Percentiles rank a stretch among this genome's conserved stretches.
Evolutionary conservation across 805 yeast species (phyloP).

Genomic region (Scheffersomyces stipitis): DNA sequence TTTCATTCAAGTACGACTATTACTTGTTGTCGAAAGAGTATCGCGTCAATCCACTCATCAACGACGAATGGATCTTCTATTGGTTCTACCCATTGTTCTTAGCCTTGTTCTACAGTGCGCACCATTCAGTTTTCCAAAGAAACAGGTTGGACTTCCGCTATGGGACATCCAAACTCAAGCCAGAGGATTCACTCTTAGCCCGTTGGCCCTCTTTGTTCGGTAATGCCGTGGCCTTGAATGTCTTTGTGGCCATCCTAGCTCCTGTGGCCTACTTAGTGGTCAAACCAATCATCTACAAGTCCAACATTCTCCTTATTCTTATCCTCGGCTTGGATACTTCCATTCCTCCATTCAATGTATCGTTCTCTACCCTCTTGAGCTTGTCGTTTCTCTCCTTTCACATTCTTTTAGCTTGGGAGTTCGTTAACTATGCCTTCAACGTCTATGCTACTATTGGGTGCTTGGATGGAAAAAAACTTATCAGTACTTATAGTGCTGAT

Average conservation of each 20-base stretch:
- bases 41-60: constrained; percentile 34
- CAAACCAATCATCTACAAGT: constrained; percentile 43
- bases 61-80: constrained; percentile 48
- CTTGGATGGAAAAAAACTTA: constrained; percentile 61
- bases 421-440: constrained; percentile 55
- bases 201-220: constrained; percentile 32
- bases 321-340: constrained; percentile 36
- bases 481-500: constrained; percentile 56
- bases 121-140: constrained; percentile 53
- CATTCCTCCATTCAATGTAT: constrained; percentile 39
- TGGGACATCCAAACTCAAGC: constrained; percentile 42
- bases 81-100: constrained; percentile 46
- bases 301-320: constrained; percentile 26
- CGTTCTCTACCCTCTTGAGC: constrained; percentile 27
- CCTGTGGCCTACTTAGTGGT: constrained; percentile 43
- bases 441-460: constrained; percentile 74
- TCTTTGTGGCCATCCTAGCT: constrained; percentile 23
- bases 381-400: constrained; percentile 33
- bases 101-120: constrained; percentile 48
- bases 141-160: constrained; percentile 51
- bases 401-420: constrained; percentile 50
- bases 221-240: constrained; percentile 35
- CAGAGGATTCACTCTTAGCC: constrained; percentile 31
- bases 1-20: constrained; percentile 25
- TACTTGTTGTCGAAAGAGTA: constrained; percentile 39